Base-by-base conservation (phyloP, 177 flowering plant genomes). In the Telopea speciosissima region DNA sequence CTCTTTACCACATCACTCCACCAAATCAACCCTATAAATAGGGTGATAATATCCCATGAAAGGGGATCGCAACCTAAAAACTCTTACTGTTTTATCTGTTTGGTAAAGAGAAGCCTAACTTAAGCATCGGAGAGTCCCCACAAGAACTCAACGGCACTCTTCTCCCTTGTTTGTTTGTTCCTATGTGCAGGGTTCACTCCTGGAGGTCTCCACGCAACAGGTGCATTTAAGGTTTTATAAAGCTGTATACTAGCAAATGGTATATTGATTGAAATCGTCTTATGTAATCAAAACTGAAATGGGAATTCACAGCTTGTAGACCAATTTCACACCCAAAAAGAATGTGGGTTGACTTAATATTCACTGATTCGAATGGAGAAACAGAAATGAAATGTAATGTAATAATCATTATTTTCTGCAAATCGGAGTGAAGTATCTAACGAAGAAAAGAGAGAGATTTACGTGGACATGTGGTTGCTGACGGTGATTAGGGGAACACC, bases 391-490 rank as follows among this genome's bases (percentile, higher is more conserved):
- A 28, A 36, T 36, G 40, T 5, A 36, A 36, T 36, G 40, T 36
- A 12, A 68, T 49, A 49, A 49, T 49, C 54, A 49, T 0, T 49
- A n/a, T 44, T 3, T 44, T 31, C 33, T 13, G 49, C 49, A 44
- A 44, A 3, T 44, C 1, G 8, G 10, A 44, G 14, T 44, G 49
- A 44, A 9, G 49, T 16, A 5, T 12, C 56, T 22, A 64, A 33
- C 40, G 13, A 40, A 16, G n/a, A 2, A 4, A 21, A 56, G 63
- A 56, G 26, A 63, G 33, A 59, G 66, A 68, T 85, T 65, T 36
- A 87, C 86, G 96, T 92, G 72, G 96, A 90, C 90, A 89, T 92
- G 83, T 90, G 97, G 77, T 92, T 92, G 85, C 96, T 89, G 71
- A 90, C 91, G 22, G 96, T 92, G 80, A 92, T 70, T 68, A 93